A percentile compares a stretch with the other conserved stretches of the same genome.
phyloP scores from a whole-genome alignment of 2,329 filamentous ascomycete genomes.

The Sordariomycetes sp. region DNA sequence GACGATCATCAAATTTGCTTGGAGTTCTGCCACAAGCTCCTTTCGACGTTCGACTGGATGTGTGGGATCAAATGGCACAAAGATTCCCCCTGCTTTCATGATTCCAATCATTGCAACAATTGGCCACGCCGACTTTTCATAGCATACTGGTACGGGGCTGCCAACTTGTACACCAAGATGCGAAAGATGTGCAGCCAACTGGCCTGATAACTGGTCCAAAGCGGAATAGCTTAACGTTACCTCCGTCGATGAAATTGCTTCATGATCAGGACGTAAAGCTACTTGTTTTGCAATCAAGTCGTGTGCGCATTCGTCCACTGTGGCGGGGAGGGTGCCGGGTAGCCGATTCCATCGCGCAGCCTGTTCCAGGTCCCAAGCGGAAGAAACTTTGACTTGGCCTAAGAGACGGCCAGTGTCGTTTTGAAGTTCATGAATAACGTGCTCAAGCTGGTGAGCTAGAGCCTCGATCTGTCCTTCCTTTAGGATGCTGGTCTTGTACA shows the following conservation, averaged over 20 bases:
- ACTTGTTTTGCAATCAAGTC: neutral
- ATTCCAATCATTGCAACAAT: conserved; percentile 11
- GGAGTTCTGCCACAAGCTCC: neutral
- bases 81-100: conserved; percentile 14
- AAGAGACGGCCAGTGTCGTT: neutral
- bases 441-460: conserved; percentile 3
- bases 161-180: too few relatives aligned
- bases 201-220: neutral
- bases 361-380: neutral
- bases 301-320: neutral
- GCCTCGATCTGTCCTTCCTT: neutral
- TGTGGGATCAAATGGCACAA: conserved; percentile 10
- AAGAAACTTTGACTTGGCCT: neutral
- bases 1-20: neutral
- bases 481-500: conserved; percentile 1
- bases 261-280: conserved; percentile 13
- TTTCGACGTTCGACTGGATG: conserved; percentile 1
- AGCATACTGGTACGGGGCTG: conserved; percentile 8
- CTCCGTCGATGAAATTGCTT: conserved; percentile 24
- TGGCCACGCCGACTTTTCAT: conserved; percentile 10
- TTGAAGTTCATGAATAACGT: neutral
- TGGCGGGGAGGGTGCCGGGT: too few relatives aligned
- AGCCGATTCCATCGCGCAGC: neutral
- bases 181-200: neutral
- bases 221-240: neutral